These are phyloP conservation scores for Trichoderma sp. DNA, from an alignment of 2,329 filamentous ascomycete species.

Conservation along the genomic window DNA sequence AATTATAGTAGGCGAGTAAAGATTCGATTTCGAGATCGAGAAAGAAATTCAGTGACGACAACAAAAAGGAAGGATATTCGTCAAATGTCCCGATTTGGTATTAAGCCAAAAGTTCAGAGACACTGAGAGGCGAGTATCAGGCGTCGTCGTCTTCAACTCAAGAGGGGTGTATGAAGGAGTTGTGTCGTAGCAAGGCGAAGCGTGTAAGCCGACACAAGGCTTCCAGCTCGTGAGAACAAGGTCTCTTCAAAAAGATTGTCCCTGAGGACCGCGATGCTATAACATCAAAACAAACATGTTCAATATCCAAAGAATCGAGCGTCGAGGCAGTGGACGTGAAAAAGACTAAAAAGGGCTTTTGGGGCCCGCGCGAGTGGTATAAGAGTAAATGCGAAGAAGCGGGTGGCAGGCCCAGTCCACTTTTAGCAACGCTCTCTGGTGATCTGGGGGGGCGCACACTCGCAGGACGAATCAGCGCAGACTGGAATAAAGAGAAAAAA, in stretches of 20 bases:
- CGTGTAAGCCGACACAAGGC: conserved; percentile 36
- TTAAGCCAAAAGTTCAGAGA: neutral
- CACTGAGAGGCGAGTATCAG: neutral
- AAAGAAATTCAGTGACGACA: neutral
- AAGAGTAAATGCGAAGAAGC: conserved; percentile 28
- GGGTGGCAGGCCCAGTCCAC: conserved; percentile 24
- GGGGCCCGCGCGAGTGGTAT: conserved; percentile 20
- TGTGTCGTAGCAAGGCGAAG: conserved; percentile 31
- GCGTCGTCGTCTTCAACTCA: neutral
- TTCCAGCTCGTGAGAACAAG: conserved; percentile 30
- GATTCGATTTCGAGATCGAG: conserved; percentile 35
- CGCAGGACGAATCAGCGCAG: conserved; percentile 23
- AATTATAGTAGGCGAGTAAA: neutral
- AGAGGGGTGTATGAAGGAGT: conserved; percentile 8
- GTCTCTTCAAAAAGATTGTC: conserved; percentile 36
- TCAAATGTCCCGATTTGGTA: conserved; percentile 2
- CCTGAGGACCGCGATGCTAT: conserved; percentile 47
- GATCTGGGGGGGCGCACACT: conserved; percentile 23
- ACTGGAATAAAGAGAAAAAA: neutral
- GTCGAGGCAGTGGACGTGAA: conserved; percentile 37
- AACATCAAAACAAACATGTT: conserved; percentile 43
- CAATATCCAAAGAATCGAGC: conserved; percentile 32
- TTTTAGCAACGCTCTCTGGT: conserved; percentile 22
- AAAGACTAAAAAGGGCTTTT: conserved; percentile 28
- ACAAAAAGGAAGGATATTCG: neutral